Evolutionary conservation across 2,329 filamentous ascomycete species (phyloP).

Genomic region (Ophiosphaerella narmari): DNA sequence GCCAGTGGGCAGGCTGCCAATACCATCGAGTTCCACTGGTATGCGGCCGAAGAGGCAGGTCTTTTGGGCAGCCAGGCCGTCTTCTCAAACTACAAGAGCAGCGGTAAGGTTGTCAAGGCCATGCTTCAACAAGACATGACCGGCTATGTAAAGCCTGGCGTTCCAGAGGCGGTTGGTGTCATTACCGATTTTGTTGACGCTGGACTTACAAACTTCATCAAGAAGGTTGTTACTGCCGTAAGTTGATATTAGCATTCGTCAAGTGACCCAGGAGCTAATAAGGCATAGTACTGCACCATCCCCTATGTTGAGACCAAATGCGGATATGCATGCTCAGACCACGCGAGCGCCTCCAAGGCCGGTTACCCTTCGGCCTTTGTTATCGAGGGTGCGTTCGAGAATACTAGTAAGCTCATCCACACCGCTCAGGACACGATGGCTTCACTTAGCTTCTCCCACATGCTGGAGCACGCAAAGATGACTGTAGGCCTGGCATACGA

Average conservation of each 20-base stretch:
- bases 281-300: slow-evolving; percentile 76
- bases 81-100: slow-evolving; percentile 76
- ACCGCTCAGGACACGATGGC: slow-evolving; percentile 69
- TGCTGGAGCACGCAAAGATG: slow-evolving; percentile 85
- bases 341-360: slow-evolving; percentile 71
- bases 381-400: slow-evolving; percentile 70
- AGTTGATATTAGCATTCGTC: not conserved
- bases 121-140: slow-evolving; percentile 98
- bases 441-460: slow-evolving; percentile 78
- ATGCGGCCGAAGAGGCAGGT: slow-evolving; percentile 85
- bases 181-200: slow-evolving; percentile 88
- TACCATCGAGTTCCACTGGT: slow-evolving; percentile 96
- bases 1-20: slow-evolving; percentile 73
- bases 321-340: slow-evolving; percentile 80
- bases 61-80: slow-evolving; percentile 86
- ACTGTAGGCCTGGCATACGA: slow-evolving; percentile 82
- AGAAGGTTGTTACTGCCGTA: slow-evolving; percentile 71
- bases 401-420: slow-evolving; percentile 67
- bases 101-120: slow-evolving; percentile 78
- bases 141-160: slow-evolving; percentile 78
- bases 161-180: slow-evolving; percentile 82
- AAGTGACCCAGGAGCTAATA: not conserved
- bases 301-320: slow-evolving; percentile 84
- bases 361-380: slow-evolving; percentile 76
- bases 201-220: slow-evolving; percentile 82